These are phyloP conservation scores for Capsicum baccatum DNA, from an alignment of 257 asterid genomes.

Conservation along the genomic window DNA sequence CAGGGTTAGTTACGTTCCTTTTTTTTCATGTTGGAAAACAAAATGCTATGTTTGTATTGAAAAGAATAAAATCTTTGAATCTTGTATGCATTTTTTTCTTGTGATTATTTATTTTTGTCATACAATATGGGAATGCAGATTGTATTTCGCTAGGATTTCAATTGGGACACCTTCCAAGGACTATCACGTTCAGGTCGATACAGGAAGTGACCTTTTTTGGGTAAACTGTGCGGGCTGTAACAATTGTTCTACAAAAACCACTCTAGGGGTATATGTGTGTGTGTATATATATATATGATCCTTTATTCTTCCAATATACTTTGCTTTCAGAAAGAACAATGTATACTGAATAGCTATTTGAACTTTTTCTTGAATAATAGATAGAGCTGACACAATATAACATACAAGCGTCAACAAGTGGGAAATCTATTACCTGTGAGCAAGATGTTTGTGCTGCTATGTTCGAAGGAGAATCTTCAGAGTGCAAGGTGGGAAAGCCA, in stretches of 20 bases:
- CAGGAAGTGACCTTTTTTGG: constrained; percentile 74
- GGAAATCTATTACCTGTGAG: constrained; percentile 54
- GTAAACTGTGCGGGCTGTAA: constrained; percentile 57
- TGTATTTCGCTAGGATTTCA: constrained; percentile 60
- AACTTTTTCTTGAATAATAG: constrained; percentile 31
- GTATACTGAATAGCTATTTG: background rate
- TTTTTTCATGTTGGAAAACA: too few relatives aligned
- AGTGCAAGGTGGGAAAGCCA: constrained; percentile 51
- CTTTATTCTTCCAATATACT: background rate
- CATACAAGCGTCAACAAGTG: constrained; percentile 58
- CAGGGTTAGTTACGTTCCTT: too few relatives aligned
- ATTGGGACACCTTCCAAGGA: constrained; percentile 65
- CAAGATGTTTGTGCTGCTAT: constrained; percentile 51
- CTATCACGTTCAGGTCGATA: constrained; percentile 70
- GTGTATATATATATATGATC: background rate
- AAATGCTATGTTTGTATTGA: background rate
- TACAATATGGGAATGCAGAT: constrained; percentile 42
- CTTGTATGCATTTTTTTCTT: too few relatives aligned
- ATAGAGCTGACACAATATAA: constrained; percentile 55
- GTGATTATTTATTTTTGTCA: background rate
- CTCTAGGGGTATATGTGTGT: constrained; percentile 44
- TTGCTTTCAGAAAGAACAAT: background rate
- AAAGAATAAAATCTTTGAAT: background rate
- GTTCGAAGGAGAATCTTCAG: constrained; percentile 38
- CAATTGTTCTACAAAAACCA: constrained; percentile 56